Evolutionary conservation across 345 rosid species (phyloP), one percentile per base, ranked within the genome.

Genomic region (Stellera chamaejasme): DNA sequence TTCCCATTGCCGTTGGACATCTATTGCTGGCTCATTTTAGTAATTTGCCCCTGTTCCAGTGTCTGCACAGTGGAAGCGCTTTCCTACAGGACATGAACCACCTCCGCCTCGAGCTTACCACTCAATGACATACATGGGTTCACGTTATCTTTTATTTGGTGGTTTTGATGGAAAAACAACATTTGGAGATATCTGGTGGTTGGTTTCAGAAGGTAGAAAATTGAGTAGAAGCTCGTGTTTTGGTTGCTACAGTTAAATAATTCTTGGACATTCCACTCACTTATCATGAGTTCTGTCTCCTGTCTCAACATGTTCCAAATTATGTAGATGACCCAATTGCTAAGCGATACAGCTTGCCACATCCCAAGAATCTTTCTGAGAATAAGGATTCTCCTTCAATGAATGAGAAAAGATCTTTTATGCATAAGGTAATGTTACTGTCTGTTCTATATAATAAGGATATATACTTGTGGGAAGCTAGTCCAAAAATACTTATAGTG

Each of bases 81-180:
- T 89, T 66, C 79, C 78, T 11, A 69, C 74, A 62, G 76, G 72
- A 64, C 82, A 78, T 52, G 94, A 89, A 41, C 78, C 90, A 44
- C 99, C 99, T 67, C 82, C 86, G 62, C 83, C 87, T 70, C 82
- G 97, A 75, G 99, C 99, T 56, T 93, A 93, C 77, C 99, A 89
- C 75, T 65, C 96, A 41, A 63, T 93, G 82, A 79, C 82, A 62
- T 72, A 66, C 59, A 71, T 87, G 65, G 97, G 92, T 48, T 68
- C 96, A 48, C 83, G 78, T 14, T 80, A 87, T 77, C 76, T 93
- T 44, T 82, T 93, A 72, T 58, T 89, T 79, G 99, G 99, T 64
- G 97, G 99, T 60, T 84, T 82, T 50, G 96, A 93, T 81, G 99
- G 99, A 66, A 93, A 93, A 73, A 71, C 75, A 26, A 89, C 96